phyloP scores from a whole-genome alignment of 441 rosid species.

The Croton laevigatus region DNA sequence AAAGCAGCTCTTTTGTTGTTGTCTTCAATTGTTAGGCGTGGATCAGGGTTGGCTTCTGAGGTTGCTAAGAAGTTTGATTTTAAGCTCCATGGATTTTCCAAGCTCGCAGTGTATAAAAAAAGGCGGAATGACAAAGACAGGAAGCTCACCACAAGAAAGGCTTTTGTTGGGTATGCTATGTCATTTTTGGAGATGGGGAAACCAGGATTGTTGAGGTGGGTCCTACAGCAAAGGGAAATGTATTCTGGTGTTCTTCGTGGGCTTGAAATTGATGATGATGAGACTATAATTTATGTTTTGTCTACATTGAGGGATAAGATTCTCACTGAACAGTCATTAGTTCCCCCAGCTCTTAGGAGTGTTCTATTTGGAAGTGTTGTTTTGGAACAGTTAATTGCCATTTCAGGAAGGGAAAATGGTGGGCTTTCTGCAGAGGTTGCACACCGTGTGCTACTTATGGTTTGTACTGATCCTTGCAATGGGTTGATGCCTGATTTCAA shows the following conservation, averaged over 20 bases:
- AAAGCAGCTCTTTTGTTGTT: constrained; percentile 67
- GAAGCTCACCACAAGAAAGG: constrained; percentile 61
- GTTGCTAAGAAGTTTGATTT: constrained; percentile 83
- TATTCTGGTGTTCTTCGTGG: constrained; percentile 74
- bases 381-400: constrained; percentile 65
- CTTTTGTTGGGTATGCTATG: constrained; percentile 78
- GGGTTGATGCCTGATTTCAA: constrained; percentile 87
- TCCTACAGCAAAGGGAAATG: constrained; percentile 86
- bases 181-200: constrained; percentile 88
- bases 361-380: constrained; percentile 86
- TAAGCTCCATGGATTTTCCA: constrained; percentile 54
- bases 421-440: constrained; percentile 62
- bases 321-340: constrained; percentile 66
- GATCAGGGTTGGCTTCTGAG: constrained; percentile 76
- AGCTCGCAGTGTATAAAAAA: constrained; percentile 52
- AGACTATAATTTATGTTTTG: constrained; percentile 57
- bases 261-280: constrained; percentile 68
- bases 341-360: constrained; percentile 81
- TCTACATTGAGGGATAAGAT: constrained; percentile 59
- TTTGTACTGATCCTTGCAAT: constrained; percentile 80
- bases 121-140: constrained; percentile 41
- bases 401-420: constrained; percentile 64
- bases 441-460: constrained; percentile 57
- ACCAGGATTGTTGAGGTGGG: constrained; percentile 72
- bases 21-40: constrained; percentile 71